Evolutionary conservation across 352 stramenopile genomes (phyloP), one percentile per base, ranked within the genome.

Genomic region (Globisporangium spiculum): DNA sequence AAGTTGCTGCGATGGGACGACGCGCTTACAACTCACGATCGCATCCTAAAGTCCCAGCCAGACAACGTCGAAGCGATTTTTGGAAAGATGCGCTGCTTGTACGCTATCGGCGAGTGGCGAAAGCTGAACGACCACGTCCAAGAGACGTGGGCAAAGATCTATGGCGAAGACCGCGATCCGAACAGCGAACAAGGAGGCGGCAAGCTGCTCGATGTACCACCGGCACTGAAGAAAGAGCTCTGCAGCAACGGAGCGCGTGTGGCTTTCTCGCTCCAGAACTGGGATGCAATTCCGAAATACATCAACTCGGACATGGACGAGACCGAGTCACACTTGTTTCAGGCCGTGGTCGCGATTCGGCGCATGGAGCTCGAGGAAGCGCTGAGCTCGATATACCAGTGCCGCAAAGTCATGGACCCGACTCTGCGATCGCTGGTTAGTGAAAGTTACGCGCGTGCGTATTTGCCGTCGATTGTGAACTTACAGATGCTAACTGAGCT

Each of bases 1-100:
- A 99, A 99, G 77, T 83, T 99, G 36, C 86, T 98, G 50, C 91
- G 90, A n/a, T 99, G 97, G 97, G 88, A 97, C 26, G 97, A 99
- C 71, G 98, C 97, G 14, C 76, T 99, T 24, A 71, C 78, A 60
- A 94, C 98, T 8, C 98, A 99, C 75, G 93, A 99, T 67, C 79
- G 92, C 26, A 83, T 94, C 38, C 65, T 96, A 0, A 70, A 67
- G 26, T 75, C 83, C 6, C 61, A 90, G 5, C 84, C 85, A 1
- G 83, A 89, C 62, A 95, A 99, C 73, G 90, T 98, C n/a, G 92
- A 98, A 74, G 89, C 96, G 18, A 97, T 99, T 60, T 91, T 99
- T 46, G 98, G 98, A 50, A 99, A 98, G 69, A 99, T 99, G 90
- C 92, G 97, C 26, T 99, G 98, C 76, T 80, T 99, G n/a, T 98